Evolutionary conservation across 352 stramenopile species (phyloP), one percentile per base, ranked within the genome.

Genomic region (Pelagophyceae sp.): DNA sequence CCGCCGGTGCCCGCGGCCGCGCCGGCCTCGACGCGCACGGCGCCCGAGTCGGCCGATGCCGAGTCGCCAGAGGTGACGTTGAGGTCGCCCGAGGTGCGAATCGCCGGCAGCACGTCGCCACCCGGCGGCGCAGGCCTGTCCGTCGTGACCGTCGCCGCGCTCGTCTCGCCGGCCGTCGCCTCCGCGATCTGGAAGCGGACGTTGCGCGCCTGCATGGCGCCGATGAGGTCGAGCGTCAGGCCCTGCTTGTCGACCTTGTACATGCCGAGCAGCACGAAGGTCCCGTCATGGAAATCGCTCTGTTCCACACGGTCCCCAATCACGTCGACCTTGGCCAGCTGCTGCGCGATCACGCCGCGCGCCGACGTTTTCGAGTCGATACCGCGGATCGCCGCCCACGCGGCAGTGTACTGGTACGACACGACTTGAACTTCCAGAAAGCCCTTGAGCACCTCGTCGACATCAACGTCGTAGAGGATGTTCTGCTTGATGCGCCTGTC

Each of bases 161-260:
- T 54, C 45, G 45, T 54, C 45, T 11, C 45, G 45, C 11, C 45
- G 5, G 61, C 17, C 0, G 33, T 20, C 35, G 72, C 19, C 37
- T 79, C 72, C 38, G 50, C 58, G 29, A 80, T 78, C 32, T 38
- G 60, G 51, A 80, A 82, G 29, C 75, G 85, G 29, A 82, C 85
- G 75, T 92, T 82, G 29, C 92, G 87, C 0, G 92, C 87, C 79
- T 97, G 91, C 37, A 97, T 84, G 37, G 91, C 91, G 54, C 86
- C 89, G 51, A 97, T 82, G 6, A 96, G 77, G 82, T 98, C 93
- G 45, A 98, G 88, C 1, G 91, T 87, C 6, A 98, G 89, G 37
- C 87, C 85, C 64, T 94, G 89, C 77, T 97, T 97, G 84, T 98
- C 92, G 38, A 98, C 92, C 86, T 98, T 90, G 76, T 94, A 87